These are phyloP conservation scores for Ogataea zsoltii DNA, from an alignment of 805 yeast genomes.

Conservation along the genomic window DNA sequence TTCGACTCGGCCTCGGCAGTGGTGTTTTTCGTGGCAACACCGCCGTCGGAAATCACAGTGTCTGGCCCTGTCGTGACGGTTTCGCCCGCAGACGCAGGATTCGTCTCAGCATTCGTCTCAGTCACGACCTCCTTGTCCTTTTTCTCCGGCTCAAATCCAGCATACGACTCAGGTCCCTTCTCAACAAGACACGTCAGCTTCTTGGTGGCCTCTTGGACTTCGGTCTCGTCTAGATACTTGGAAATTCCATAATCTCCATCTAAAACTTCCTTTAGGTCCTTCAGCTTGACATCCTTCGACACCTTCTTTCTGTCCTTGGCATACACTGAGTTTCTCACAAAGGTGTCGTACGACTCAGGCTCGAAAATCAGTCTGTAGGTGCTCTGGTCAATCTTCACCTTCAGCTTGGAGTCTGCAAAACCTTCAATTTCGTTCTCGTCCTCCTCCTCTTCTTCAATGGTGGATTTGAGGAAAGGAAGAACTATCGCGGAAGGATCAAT, in stretches of 20 bases:
- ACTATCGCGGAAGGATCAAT: slow-evolving; percentile 73
- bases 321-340: slow-evolving; percentile 60
- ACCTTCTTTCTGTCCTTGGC: slow-evolving; percentile 27
- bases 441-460: slow-evolving; percentile 50
- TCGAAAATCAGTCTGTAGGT: slow-evolving; percentile 83
- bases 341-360: slow-evolving; percentile 74
- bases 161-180: slow-evolving; percentile 41
- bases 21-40: slow-evolving; percentile 13
- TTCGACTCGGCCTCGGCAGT: slow-evolving; percentile 14
- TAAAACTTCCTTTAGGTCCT: slow-evolving; percentile 39
- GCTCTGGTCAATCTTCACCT: slow-evolving; percentile 75
- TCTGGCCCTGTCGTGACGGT: slow-evolving; percentile 16
- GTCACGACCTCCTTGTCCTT: slow-evolving; percentile 22
- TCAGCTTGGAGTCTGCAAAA: slow-evolving; percentile 64
- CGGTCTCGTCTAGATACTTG: slow-evolving; percentile 43
- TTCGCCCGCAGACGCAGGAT: slow-evolving; percentile 18
- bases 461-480: slow-evolving; percentile 73
- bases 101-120: slow-evolving; percentile 10
- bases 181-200: slow-evolving; percentile 37
- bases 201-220: slow-evolving; percentile 33
- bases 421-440: slow-evolving; percentile 51
- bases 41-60: slow-evolving; percentile 16
- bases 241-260: slow-evolving; percentile 62
- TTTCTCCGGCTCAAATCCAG: slow-evolving; percentile 17
- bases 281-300: slow-evolving; percentile 16